A percentile compares a stretch with the other conserved stretches of the same genome.
Conservation (phyloP, 2,329 filamentous ascomycete genomes). For the Paecilomyces dactylethromorphus region DNA sequence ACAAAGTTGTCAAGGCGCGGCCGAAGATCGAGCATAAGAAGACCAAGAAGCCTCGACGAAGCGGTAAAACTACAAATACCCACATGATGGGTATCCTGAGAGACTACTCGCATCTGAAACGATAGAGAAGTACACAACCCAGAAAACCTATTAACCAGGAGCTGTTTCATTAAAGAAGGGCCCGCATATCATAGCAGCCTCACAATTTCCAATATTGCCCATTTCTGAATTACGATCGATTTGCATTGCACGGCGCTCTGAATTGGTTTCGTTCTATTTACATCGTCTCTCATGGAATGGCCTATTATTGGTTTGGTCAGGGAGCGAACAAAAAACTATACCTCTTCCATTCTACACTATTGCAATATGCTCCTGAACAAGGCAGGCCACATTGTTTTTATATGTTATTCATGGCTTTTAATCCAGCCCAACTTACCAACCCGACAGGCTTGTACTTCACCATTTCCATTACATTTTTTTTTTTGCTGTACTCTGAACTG, state of each 20-base stretch:
- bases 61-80: conserved; percentile 76
- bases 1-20: conserved; percentile 57
- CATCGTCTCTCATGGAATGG: not conserved
- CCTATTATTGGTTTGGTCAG: not conserved
- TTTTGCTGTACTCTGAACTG: not conserved
- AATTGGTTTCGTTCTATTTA: not conserved
- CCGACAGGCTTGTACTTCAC: not conserved
- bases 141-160: not conserved
- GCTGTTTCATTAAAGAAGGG: no score
- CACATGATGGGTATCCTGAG: conserved; percentile 80
- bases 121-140: conserved; percentile 11
- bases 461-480: not conserved
- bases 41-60: conserved; percentile 66
- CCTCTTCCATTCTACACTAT: not conserved
- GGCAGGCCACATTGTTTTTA: not conserved
- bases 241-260: not conserved
- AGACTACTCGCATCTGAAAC: conserved; percentile 55
- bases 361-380: not conserved
- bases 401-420: not conserved
- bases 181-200: not conserved
- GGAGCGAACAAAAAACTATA: not conserved
- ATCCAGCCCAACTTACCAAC: not conserved
- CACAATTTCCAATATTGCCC: not conserved
- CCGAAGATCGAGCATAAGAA: conserved; percentile 59
- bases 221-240: not conserved